phyloP scores from a whole-genome alignment of 2,329 filamentous ascomycete species.

The Nemania sp. region DNA sequence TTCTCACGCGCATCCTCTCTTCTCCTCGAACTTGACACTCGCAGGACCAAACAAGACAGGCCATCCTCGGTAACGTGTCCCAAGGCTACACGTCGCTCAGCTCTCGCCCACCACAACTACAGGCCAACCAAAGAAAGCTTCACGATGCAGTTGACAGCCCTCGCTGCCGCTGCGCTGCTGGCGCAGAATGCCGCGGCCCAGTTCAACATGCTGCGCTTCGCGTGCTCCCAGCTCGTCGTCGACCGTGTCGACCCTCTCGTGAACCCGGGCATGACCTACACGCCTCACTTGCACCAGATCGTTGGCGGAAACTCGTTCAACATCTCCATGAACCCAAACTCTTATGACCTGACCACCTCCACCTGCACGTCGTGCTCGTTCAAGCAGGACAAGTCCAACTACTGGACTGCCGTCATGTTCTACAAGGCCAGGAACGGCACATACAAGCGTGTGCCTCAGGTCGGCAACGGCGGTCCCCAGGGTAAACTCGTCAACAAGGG shows the following conservation, averaged over 20 bases:
- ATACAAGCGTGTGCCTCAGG: conserved; percentile 50
- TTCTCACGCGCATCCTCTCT: conserved; percentile 26
- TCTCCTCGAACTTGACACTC: conserved; percentile 4
- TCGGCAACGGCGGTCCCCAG: conserved; percentile 51
- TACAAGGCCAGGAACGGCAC: conserved; percentile 50
- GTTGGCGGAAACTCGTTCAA: conserved; percentile 53
- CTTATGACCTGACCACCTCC: conserved; percentile 44
- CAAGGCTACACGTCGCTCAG: conserved; percentile 4
- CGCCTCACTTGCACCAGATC: conserved; percentile 53
- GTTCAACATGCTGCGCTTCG: conserved; percentile 52
- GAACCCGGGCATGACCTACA: conserved; percentile 50
- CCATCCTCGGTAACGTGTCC: neutral
- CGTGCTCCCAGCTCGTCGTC: conserved; percentile 53
- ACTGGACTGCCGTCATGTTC: conserved; percentile 54
- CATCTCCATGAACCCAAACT: conserved; percentile 47
- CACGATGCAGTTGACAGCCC: conserved; percentile 43
- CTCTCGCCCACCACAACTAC: conserved; percentile 2
- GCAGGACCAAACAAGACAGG: conserved; percentile 1
- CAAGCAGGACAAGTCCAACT: conserved; percentile 51
- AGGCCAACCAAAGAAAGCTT: conserved; percentile 6
- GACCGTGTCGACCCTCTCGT: conserved; percentile 53
- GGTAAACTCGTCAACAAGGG: conserved; percentile 49
- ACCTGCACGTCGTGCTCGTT: conserved; percentile 52
- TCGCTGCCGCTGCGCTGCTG: conserved; percentile 41
- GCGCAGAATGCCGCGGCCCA: conserved; percentile 40